Evolutionary conservation across 2,329 filamentous ascomycete genomes (phyloP).

Genomic region (Sclerotinia glacialis): DNA sequence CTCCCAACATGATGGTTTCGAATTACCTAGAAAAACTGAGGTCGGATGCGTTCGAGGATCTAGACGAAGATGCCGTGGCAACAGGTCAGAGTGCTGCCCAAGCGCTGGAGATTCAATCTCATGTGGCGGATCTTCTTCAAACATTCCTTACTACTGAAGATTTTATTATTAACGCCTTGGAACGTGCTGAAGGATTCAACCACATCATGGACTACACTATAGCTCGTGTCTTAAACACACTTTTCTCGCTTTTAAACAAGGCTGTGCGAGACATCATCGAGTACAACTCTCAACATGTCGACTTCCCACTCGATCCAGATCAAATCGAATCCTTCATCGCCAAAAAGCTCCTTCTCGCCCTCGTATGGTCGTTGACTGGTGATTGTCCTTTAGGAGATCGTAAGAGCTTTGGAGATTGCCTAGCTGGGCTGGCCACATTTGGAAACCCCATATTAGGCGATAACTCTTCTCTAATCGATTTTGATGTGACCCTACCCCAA

Average conservation of each 20-base stretch:
- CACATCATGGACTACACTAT: slow-evolving; percentile 99
- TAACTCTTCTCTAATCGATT: slow-evolving; percentile 87
- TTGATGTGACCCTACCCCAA: slow-evolving; percentile 81
- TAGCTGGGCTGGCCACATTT: slow-evolving; percentile 79
- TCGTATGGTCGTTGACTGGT: slow-evolving; percentile 94
- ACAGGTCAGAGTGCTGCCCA: slow-evolving; percentile 74
- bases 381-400: slow-evolving; percentile 88
- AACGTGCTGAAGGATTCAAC: slow-evolving; percentile 72
- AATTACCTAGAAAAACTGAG: slow-evolving; percentile 86
- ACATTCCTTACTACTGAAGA: slow-evolving; percentile 73
- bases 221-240: slow-evolving; percentile 82
- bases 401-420: slow-evolving; percentile 82
- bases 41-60: slow-evolving; percentile 83
- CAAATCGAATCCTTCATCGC: slow-evolving; percentile 86
- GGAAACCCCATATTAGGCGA: slow-evolving; percentile 79
- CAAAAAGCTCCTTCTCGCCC: slow-evolving; percentile 88
- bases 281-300: slow-evolving; percentile 90
- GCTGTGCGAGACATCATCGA: slow-evolving; percentile 87
- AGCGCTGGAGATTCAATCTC: slow-evolving; percentile 72
- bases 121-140: slow-evolving; percentile 76
- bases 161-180: slow-evolving; percentile 75
- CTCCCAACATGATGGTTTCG: slow-evolving; percentile 83
- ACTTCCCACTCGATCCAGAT: slow-evolving; percentile 88
- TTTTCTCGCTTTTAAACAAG: slow-evolving; percentile 96
- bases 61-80: slow-evolving; percentile 85